Conservation (phyloP, 1,284 basidiomycete species). For the Dichomitus squalens region DNA sequence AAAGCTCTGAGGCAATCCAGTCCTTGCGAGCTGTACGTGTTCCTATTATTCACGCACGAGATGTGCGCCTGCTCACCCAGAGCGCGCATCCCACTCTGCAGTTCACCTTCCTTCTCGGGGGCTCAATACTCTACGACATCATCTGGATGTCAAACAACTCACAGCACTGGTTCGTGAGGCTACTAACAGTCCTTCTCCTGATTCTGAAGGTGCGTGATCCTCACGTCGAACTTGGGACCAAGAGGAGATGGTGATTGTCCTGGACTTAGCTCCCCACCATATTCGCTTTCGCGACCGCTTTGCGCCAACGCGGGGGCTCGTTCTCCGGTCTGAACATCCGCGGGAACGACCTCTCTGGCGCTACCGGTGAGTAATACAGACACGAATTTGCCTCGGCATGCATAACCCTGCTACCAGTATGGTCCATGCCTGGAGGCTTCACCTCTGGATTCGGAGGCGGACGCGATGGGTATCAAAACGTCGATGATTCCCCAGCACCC, state of each 20-base stretch:
- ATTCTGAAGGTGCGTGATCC: slow-evolving; percentile 59
- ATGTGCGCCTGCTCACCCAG: not conserved
- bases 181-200: slow-evolving; percentile 61
- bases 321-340: slow-evolving; percentile 59
- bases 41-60: not conserved
- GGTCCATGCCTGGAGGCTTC: slow-evolving; percentile 86
- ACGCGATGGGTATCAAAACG: slow-evolving; percentile 72
- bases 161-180: slow-evolving; percentile 56
- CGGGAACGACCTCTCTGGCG: slow-evolving; percentile 55
- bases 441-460: slow-evolving; percentile 46
- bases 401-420: slow-evolving; percentile 48
- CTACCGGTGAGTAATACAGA: slow-evolving; percentile 53
- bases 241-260: not conserved
- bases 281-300: slow-evolving; percentile 52
- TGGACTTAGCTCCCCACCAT: slow-evolving; percentile 53
- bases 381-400: not conserved
- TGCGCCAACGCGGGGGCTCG: slow-evolving; percentile 65
- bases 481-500: slow-evolving; percentile 61
- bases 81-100: slow-evolving; percentile 31
- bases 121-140: slow-evolving; percentile 66
- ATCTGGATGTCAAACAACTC: slow-evolving; percentile 65
- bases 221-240: not conserved
- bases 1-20: slow-evolving; percentile 62
- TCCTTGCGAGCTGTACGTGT: slow-evolving; percentile 61
- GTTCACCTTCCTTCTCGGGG: slow-evolving; percentile 67